Evolutionary conservation across 148 eudicot species (phyloP).

Genomic region (Amaranthus cruentus): DNA sequence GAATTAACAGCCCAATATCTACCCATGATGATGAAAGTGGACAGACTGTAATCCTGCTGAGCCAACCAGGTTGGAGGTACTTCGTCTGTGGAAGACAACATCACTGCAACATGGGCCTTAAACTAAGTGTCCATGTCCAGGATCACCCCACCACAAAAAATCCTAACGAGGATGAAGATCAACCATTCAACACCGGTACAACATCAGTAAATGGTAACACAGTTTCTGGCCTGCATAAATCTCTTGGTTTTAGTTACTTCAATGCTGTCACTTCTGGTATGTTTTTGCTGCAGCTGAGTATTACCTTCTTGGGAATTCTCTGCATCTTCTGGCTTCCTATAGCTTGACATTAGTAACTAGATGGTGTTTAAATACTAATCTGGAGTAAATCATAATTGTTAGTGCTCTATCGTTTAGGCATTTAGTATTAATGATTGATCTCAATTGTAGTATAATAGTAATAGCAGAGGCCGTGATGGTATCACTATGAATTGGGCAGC

Average conservation of each 20-base stretch:
- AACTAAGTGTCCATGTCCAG: constrained; percentile 13
- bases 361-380: not conserved
- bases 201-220: not conserved
- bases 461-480: not conserved
- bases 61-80: constrained; percentile 23
- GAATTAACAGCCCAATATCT: constrained; percentile 14
- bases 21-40: constrained; percentile 12
- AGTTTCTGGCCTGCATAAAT: not conserved
- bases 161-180: constrained; percentile 1
- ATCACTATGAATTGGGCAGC: not conserved
- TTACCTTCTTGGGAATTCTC: not conserved
- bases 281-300: constrained; percentile 2
- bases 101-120: constrained; percentile 19
- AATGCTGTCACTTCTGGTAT: not conserved
- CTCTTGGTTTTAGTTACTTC: not conserved
- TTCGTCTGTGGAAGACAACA: constrained; percentile 22
- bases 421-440: not conserved
- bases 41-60: constrained; percentile 18
- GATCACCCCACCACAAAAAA: not conserved
- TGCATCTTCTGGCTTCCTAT: not conserved
- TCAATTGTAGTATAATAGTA: not conserved
- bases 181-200: not conserved
- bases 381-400: not conserved
- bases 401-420: not conserved
- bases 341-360: not conserved